Base-by-base conservation (phyloP, 2,329 filamentous ascomycete genomes). In the Aciculosporium take region DNA sequence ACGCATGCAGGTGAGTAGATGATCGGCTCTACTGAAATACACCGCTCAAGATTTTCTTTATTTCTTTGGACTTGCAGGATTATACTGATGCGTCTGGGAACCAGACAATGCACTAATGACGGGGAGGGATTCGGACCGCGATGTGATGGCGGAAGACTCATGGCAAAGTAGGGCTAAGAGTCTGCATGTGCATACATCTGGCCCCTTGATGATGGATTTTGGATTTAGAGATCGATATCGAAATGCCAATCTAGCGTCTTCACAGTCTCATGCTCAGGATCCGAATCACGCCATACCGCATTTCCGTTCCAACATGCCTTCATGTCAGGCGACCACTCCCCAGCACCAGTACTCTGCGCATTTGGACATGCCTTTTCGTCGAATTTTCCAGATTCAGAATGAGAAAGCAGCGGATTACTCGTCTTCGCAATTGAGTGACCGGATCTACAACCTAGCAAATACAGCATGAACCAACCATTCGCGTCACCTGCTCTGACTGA, bases 351-450 rank as follows among this genome's bases (percentile, higher is more conserved):
- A 12, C 67, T n/a, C 68, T 3, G 68, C 71, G 1, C 71, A 71
- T 1, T 62, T 71, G 46, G 70, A 74, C 40, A 73, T 70, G 48
- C 62, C 67, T 3, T 44, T 48, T 0, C 45, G 45, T 12, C 48
- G 49, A 37, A 27, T 48, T 1, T 47, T 51, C 5, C 43, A 40
- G 40, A 53, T 58, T 39, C 52, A 59, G 43, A 45, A 56, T 45
- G 51, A 55, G 10, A 56, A 60, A 24, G 57, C 56, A 7, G 23
- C n/a, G 17, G 69, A 74, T 41, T 74, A 72, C 52, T 64, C 65
- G 10, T 67, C 71, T 51, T 63, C 71, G 3, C 71, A 74, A 50
- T 62, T 75, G 59, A 72, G 67, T 49, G 69, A 71, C 2, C 71
- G 71, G 1, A 43, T 65, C 66, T 3, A 65, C 70, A 3, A 59